Evolutionary conservation across 257 asterid genomes (phyloP).

Genomic region (Plantago major): DNA sequence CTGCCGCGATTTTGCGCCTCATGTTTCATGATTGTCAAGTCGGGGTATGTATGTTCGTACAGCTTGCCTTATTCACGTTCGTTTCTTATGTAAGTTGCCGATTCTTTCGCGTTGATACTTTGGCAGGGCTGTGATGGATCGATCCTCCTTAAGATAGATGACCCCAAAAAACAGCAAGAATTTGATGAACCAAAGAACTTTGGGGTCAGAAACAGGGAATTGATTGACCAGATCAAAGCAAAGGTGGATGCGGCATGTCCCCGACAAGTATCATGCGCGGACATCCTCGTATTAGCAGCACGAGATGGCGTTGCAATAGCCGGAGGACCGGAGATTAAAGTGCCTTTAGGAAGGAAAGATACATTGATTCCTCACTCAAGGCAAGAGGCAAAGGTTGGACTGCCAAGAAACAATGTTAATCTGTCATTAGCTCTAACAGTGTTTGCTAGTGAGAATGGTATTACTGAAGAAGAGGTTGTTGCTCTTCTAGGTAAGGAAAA

Average conservation of each 20-base stretch:
- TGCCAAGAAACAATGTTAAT: constrained; percentile 21
- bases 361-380: constrained; percentile 22
- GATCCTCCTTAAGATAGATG: constrained; percentile 30
- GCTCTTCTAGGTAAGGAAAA: constrained; percentile 30
- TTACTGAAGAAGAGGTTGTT: constrained; percentile 32
- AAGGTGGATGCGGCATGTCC: constrained; percentile 44
- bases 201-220: constrained; percentile 41
- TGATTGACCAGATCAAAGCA: constrained; percentile 29
- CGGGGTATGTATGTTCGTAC: constrained; percentile 31
- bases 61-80: neutral
- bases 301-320: constrained; percentile 36
- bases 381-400: constrained; percentile 23
- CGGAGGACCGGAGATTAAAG: constrained; percentile 31
- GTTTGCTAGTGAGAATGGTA: constrained; percentile 24
- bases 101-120: neutral
- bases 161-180: constrained; percentile 24
- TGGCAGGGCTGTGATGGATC: constrained; percentile 60
- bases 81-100: too few relatives aligned
- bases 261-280: constrained; percentile 43
- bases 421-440: constrained; percentile 14
- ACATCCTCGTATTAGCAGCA: constrained; percentile 47
- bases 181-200: constrained; percentile 33
- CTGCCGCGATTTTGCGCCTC: constrained; percentile 45
- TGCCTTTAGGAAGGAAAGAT: constrained; percentile 37
- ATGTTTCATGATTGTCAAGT: constrained; percentile 69